These are phyloP conservation scores for Fraxinus sp. DNA, from an alignment of 305 asterid genomes.

Conservation along the genomic window DNA sequence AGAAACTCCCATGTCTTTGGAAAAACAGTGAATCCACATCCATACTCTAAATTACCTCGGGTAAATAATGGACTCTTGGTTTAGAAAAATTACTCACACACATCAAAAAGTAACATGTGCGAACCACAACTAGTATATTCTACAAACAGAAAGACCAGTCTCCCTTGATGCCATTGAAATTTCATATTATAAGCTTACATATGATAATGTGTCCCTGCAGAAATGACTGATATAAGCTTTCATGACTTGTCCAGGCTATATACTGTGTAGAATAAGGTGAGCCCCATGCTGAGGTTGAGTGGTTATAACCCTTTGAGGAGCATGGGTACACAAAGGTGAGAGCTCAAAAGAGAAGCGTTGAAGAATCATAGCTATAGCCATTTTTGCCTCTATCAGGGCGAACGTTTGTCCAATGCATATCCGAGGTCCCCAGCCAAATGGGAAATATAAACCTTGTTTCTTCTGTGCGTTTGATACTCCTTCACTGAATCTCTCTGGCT, in stretches of 20 bases:
- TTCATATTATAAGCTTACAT: background rate
- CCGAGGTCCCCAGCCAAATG: constrained; percentile 43
- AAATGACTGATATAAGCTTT: background rate
- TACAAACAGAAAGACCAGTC: background rate
- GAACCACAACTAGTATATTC: background rate
- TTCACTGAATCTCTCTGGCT: constrained; percentile 33
- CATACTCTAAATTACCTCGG: no score
- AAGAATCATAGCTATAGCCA: constrained; percentile 33
- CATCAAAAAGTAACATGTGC: background rate
- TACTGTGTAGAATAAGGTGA: constrained; percentile 31
- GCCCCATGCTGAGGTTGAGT: constrained; percentile 48
- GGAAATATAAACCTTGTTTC: constrained; percentile 23
- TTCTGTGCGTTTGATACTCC: constrained; percentile 32
- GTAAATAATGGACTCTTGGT: background rate
- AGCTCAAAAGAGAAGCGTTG: constrained; percentile 34
- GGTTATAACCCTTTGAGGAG: constrained; percentile 25
- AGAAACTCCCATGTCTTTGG: no score
- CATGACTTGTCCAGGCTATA: constrained; percentile 1
- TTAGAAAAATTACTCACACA: background rate
- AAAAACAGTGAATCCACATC: no score
- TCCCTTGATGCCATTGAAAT: background rate
- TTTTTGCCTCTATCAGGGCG: constrained; percentile 42
- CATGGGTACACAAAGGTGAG: constrained; percentile 39
- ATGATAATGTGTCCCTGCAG: background rate
- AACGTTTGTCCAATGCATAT: constrained; percentile 41